Conservation (phyloP, 169 alveolate species). For the Plasmodium falciparum region DNA sequence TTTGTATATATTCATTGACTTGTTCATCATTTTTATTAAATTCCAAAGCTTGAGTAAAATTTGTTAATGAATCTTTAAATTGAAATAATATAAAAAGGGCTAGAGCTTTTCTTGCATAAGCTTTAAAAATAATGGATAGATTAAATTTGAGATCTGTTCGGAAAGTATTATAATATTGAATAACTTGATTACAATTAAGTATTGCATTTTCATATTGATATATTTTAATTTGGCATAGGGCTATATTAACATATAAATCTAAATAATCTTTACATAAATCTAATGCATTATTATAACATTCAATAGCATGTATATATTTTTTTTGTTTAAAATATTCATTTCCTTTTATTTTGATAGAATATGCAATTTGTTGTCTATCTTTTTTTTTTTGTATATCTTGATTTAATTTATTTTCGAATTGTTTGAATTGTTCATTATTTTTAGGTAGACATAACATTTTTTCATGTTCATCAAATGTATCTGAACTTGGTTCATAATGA, state of each 20-base stretch:
- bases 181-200: conserved; percentile 19
- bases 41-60: conserved; percentile 8
- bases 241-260: conserved; percentile 27
- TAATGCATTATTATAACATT: conserved; percentile 39
- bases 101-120: conserved; percentile 31
- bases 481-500: conserved; percentile 62
- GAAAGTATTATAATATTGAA: conserved; percentile 27
- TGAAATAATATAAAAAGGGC: conserved; percentile 12
- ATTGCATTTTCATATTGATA: conserved; percentile 38
- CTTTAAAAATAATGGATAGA: conserved; percentile 10
- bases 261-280: conserved; percentile 37
- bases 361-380: conserved; percentile 22
- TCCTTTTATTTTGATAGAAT: conserved; percentile 25
- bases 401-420: conserved; percentile 18
- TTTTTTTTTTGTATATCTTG: conserved; percentile 38
- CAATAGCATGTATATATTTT: conserved; percentile 39
- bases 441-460: conserved; percentile 19
- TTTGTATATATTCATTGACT: neutral
- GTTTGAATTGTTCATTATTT: conserved; percentile 7
- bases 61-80: conserved; percentile 1
- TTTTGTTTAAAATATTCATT: conserved; percentile 29
- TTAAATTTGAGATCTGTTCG: neutral
- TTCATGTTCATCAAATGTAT: conserved; percentile 53
- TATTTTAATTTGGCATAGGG: conserved; percentile 47
- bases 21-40: neutral